Base-by-base conservation (phyloP, 352 stramenopile species). In the Phytophthora vignae region DNA sequence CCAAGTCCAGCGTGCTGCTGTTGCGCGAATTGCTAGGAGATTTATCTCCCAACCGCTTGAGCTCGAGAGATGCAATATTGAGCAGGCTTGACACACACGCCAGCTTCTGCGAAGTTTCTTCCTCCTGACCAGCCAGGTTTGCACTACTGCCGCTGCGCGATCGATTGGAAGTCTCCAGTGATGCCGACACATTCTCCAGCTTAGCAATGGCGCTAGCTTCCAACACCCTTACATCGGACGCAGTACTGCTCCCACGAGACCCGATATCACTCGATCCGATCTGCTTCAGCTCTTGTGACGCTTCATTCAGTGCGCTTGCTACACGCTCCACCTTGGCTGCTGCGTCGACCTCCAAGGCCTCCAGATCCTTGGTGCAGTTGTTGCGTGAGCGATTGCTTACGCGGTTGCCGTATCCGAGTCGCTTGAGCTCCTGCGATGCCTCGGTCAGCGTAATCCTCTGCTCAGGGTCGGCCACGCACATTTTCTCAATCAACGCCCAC, bases 401-500 rank as follows among this genome's bases (percentile, higher is more conserved):
- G 15, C 77, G 57, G 31, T 82, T 65, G 1, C 78, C 78, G 40
- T 89, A 89, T 40, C 79, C 80, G 14, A 92, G 68, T 44, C 69
- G 64, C 19, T 88, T 79, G 4, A 93, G 67, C 57, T 85, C 77
- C 3, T 78, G 57, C 0, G 79, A 83, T 10, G 84, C 84, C 53
- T 88, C 76, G 12, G 75, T 82, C 9, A 92, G 55, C 4, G 81
- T 72, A 33, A 92, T 75, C 14, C 86, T 73, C 25, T 81, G 69
- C 3, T 62, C 59, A 1, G 84, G 86, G 50, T 92, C 81, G 1
- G 73, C 72, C 0, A 71, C 65, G 64, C 86, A 94, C 84, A 94
- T 91, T 9, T 83, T 79, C 67, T 90, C 76, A 48, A 94, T 78
- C 12, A 94, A 55, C 2, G 63, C 68, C 86, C 86, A 94, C 54